Evolutionary conservation across 495 filamentous ascomycete genomes (phyloP).

Genomic region (Aspergillus haitiensis): DNA sequence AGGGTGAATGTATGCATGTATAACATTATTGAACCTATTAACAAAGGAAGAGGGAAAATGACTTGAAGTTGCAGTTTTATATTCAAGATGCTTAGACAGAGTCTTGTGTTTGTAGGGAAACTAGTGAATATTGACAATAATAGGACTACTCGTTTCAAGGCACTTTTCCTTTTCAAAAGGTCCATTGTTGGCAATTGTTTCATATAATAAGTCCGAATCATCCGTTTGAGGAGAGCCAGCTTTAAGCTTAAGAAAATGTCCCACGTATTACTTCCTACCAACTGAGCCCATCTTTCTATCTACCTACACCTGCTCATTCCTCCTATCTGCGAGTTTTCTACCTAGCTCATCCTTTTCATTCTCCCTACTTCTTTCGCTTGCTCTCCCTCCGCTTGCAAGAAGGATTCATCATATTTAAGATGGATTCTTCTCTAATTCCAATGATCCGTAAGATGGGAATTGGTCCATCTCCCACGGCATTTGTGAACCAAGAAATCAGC

Average conservation of each 20-base stretch:
- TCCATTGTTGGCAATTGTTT: background rate
- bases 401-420: background rate
- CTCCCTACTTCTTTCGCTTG: background rate
- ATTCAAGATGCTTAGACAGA: background rate
- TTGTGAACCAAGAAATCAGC: slow-evolving; percentile 33
- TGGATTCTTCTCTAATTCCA: slow-evolving; percentile 1
- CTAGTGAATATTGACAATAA: background rate
- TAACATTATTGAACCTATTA: no score
- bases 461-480: background rate
- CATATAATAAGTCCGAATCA: no score
- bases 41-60: background rate
- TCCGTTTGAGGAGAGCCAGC: no score
- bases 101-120: background rate
- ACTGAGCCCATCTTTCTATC: no score
- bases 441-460: background rate
- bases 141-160: background rate
- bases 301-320: no score
- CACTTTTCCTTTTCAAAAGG: background rate
- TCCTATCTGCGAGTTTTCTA: no score
- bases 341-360: background rate
- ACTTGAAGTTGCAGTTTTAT: background rate
- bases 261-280: no score
- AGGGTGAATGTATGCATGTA: no score
- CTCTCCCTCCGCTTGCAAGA: background rate
- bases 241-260: no score